Evolutionary conservation across 805 yeast species (phyloP), one percentile per base, ranked within the genome.

Genomic region (Kodamaea hsintzibuensis): DNA sequence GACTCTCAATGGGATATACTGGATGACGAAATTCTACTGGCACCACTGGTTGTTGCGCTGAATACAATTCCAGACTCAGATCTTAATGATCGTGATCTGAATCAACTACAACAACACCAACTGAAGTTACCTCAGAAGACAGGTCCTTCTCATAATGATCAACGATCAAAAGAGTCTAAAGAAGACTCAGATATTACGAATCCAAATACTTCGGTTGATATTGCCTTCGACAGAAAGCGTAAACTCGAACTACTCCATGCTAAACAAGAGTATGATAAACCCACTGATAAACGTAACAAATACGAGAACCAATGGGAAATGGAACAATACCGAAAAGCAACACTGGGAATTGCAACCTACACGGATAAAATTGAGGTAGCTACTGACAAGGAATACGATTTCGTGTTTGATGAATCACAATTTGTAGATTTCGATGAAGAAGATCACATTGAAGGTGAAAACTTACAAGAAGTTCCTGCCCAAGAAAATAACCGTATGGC

Each of bases 331-430:
- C 62, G 71, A 38, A 76, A 76, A 62, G 78, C 78, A 7, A 70
- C 72, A 45, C 66, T 67, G 52, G 59, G 57, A 50, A 59, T 56
- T 2, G 53, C 64, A 40, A 61, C 62, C 4, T 63, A 18, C 45
- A 59, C 67, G 1, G 82, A 79, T 60, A 77, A 75, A 48, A 74
- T 80, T 17, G 62, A 66, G 13, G 63, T 77, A 0, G 76, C 79
- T 0, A 71, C 72, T 1, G 77, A 68, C 37, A 74, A 76, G 7
- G 67, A 82, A 42, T 89, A 87, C 62, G 96, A 88, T 10, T 90
- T 77, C 70, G 93, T 90, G 0, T 88, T 88, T 68, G 95, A 89
- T 65, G 79, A 80, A 44, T 73, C 82, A 0, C 89, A 87, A 53
- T 74, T 76, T 54, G 80, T 86, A 16, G 81, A 82, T n/a, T 85